phyloP scores from a whole-genome alignment of 2,329 filamentous ascomycete species.

The Xenoacremonium recifei region DNA sequence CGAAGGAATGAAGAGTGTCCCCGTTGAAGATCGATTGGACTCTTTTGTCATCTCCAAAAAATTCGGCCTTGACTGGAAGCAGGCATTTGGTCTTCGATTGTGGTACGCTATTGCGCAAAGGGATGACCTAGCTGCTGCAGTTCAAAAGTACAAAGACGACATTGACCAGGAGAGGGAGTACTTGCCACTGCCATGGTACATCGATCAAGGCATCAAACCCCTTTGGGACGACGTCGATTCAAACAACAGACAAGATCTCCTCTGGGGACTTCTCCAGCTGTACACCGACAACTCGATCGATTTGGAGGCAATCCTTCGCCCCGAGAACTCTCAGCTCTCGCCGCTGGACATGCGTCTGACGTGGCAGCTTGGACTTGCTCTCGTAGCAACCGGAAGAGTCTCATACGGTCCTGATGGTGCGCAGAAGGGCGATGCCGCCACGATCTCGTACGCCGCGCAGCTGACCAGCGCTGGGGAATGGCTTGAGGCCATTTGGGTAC shows the following conservation, averaged over 20 bases:
- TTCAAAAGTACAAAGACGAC: slow-evolving; percentile 72
- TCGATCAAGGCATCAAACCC: slow-evolving; percentile 55
- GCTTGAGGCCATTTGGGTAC: slow-evolving; percentile 71
- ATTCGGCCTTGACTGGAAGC: slow-evolving; percentile 89
- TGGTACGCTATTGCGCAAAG: slow-evolving; percentile 78
- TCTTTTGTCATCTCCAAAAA: slow-evolving; percentile 80
- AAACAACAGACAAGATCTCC: slow-evolving; percentile 67
- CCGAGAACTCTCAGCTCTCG: slow-evolving; percentile 73
- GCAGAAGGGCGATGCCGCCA: slow-evolving; percentile 64
- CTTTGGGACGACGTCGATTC: slow-evolving; percentile 61
- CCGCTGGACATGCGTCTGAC: slow-evolving; percentile 72
- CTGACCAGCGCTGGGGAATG: slow-evolving; percentile 64
- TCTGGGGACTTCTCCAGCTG: slow-evolving; percentile 84
- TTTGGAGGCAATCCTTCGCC: slow-evolving; percentile 70
- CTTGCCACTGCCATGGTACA: slow-evolving; percentile 70
- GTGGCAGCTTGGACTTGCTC: slow-evolving; percentile 79
- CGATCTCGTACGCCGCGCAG: slow-evolving; percentile 63
- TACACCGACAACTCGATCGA: slow-evolving; percentile 61
- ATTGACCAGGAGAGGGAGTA: slow-evolving; percentile 70
- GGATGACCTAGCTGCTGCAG: slow-evolving; percentile 69
- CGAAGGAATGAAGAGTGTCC: slow-evolving; percentile 69
- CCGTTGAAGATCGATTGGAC: slow-evolving; percentile 75
- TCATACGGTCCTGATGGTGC: slow-evolving; percentile 53
- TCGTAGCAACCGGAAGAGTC: slow-evolving; percentile 50
- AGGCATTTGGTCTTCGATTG: slow-evolving; percentile 84